Base-by-base conservation (phyloP, 208 protist species). In the Entamoeba invadens region DNA sequence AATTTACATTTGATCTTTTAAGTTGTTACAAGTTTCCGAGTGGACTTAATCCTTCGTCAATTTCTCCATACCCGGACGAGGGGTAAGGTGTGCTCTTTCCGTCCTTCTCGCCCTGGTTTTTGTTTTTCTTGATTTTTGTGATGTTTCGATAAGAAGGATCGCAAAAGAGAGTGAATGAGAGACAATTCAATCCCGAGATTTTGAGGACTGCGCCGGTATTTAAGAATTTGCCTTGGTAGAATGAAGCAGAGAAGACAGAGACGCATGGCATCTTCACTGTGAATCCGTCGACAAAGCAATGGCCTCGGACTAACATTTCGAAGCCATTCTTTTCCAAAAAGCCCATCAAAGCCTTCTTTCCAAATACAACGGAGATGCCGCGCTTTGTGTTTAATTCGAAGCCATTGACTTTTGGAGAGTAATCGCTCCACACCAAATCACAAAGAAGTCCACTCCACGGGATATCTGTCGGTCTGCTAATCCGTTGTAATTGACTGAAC, bases 371-470 rank as follows among this genome's bases (percentile, higher is more conserved):
- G 2, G 98, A 99, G 87, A 99, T 98, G 77, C 98, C 97, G 44
- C 98, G 21, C 16, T 77, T 97, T 46, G 99, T 98, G 95, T 99
- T 99, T 45, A 98, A 97, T 31, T 97, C 98, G 98, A 98, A 99
- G 46, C 98, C 98, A 57, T 57, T 57, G 8, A 18, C 18, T 25
- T 8, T 25, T 25, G 47, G 95, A 91, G 99, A 97, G 6, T 99
- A 99, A 96, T 99, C 99, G 6, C 98, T 98, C 99, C 99, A 99
- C 5, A 99, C 95, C 47, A 99, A 96, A 95, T 99, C 99, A 96
- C 98, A 99, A 18, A 99, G 97, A 45, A 99, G 96, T 6, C 98
- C 97, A 25, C 96, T 98, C 96, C 99, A 98, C 35, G 99, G 98
- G 21, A 99, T 98, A 95, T 99, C 98, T 91, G 98, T 99, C 35